Evolutionary conservation across 1,284 basidiomycete genomes (phyloP).

Genomic region (Ustilago loliicola): DNA sequence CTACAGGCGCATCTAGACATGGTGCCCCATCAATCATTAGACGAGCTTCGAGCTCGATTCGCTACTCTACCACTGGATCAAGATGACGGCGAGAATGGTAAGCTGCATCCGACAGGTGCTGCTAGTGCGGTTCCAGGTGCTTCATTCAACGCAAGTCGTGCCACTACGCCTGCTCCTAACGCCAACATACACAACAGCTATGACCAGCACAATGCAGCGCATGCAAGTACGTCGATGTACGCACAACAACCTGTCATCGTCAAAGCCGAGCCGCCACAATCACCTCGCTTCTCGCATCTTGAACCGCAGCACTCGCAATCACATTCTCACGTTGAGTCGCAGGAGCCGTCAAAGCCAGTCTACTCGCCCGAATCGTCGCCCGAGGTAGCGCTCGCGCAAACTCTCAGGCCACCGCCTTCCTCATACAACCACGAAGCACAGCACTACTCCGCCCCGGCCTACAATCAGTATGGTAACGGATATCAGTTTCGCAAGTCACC

Average conservation of each 20-base stretch:
- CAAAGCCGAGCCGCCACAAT: constrained; percentile 34
- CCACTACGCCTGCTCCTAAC: constrained; percentile 1
- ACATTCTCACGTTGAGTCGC: not conserved
- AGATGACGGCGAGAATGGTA: constrained; percentile 1
- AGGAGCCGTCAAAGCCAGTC: not conserved
- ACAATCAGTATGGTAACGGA: constrained; percentile 4
- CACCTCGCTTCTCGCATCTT: constrained; percentile 19
- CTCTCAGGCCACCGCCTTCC: constrained; percentile 1
- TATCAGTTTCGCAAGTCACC: not conserved
- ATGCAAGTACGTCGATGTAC: not conserved
- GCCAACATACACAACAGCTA: not conserved
- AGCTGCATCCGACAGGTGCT: not conserved
- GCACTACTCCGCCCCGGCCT: not conserved
- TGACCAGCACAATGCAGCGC: not conserved
- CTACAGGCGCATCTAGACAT: constrained; percentile 53
- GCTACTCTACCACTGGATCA: constrained; percentile 25
- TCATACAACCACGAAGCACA: constrained; percentile 2
- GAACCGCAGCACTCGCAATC: not conserved
- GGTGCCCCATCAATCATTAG: constrained; percentile 39
- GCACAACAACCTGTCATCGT: constrained; percentile 6
- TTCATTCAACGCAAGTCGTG: constrained; percentile 11
- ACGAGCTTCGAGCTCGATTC: constrained; percentile 32
- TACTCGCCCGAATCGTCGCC: constrained; percentile 51
- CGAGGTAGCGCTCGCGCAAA: constrained; percentile 43
- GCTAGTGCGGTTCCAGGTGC: not conserved